Evolutionary conservation across 2,329 filamentous ascomycete species (phyloP), one percentile per base, ranked within the genome.

Genomic region (Aspergillus brasiliensis): DNA sequence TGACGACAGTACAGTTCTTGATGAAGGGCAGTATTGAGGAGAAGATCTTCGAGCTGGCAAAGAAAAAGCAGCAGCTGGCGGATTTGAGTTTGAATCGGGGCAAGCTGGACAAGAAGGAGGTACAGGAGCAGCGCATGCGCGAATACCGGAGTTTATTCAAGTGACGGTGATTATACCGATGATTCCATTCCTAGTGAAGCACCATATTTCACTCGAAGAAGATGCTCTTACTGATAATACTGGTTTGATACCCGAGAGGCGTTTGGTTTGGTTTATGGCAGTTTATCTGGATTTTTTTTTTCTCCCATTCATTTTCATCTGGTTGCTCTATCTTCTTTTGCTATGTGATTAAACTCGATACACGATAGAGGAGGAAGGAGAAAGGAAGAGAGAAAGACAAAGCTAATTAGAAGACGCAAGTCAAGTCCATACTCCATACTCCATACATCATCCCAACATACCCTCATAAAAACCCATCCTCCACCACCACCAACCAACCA

Each of bases 1-100:
- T 99, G 0, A 85, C 85, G n/a, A 96, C 92, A 1, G 88, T 91
- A 38, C 87, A 93, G 38, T 98, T 91, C 75, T 89, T 98, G 69
- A 98, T 98, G 92, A 83, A 85, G 23, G 82, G 87, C 61, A 97
- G 91, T 71, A 96, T 99, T 61, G 95, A 99, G 75, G 91, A 96
- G 79, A 94, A 92, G 80, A 97, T 99, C 85, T 80, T 96, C 2
- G 84, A 90, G 69, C 80, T 99, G 63, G 94, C 97, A 75, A 87
- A 91, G 60, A 96, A 95, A 84, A 99, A 99, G 83, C 91, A 90
- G 79, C 89, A 92, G 75, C 80, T 99, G 54, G 95, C 95, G 0
- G 92, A 91, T 71, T 81, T 98, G 66, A 94, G 91, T 72, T 88
- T 96, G 88, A 90, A 91, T 64, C 83, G 85, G 73, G 83, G 70